Evolutionary conservation across 345 rosid genomes (phyloP).

Genomic region (Abelmoschus esculentus): DNA sequence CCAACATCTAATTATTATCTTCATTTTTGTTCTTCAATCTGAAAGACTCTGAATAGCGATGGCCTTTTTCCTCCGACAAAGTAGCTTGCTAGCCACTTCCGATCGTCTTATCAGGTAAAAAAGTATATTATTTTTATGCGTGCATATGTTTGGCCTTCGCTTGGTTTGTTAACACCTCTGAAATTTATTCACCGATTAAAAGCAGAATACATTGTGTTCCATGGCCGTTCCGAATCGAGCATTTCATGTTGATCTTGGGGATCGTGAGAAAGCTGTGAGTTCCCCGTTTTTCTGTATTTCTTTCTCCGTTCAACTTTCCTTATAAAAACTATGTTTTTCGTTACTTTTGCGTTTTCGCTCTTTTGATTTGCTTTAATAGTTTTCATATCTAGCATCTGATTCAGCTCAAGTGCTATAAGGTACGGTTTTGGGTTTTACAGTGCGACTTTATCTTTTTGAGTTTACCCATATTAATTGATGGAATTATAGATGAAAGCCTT

Average conservation of each 20-base stretch:
- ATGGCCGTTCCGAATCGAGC: slow-evolving; percentile 50
- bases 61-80: slow-evolving; percentile 56
- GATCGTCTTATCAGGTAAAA: slow-evolving; percentile 59
- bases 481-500: neutral
- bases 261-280: slow-evolving; percentile 92
- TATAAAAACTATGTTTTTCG: too few species aligned
- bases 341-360: too few species aligned
- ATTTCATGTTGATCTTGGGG: slow-evolving; percentile 64
- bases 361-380: too few species aligned
- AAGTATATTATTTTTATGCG: neutral
- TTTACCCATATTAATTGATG: neutral
- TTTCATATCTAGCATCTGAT: too few species aligned
- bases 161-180: slow-evolving; percentile 1
- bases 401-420: neutral
- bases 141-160: slow-evolving; percentile 6
- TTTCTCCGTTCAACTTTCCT: too few species aligned
- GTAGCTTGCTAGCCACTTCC: slow-evolving; percentile 41
- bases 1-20: too few species aligned
- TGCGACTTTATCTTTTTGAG: too few species aligned
- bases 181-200: neutral
- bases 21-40: slow-evolving; percentile 8
- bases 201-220: slow-evolving; percentile 38
- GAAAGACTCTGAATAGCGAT: slow-evolving; percentile 21
- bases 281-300: neutral
- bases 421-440: neutral